Conservation (phyloP, 2,329 filamentous ascomycete genomes). For the Rhynchosporium secalis region DNA sequence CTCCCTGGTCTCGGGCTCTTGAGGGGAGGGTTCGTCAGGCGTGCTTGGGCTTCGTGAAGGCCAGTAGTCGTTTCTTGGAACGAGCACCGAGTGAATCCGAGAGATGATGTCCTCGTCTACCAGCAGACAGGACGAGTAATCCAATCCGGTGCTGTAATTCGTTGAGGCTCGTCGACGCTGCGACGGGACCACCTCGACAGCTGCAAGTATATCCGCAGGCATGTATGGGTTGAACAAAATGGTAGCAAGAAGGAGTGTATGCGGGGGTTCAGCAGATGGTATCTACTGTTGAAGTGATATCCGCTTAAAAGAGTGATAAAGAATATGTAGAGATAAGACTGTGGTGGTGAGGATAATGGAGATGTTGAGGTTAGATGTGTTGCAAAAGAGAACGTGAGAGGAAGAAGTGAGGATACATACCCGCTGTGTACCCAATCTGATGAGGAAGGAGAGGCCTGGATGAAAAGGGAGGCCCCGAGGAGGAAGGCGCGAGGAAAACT, state of each 20-base stretch:
- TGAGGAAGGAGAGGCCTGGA: conserved; percentile 5
- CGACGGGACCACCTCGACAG: conserved; percentile 21
- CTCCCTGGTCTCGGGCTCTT: conserved; percentile 14
- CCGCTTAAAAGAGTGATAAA: conserved; percentile 11
- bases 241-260: conserved; percentile 11
- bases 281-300: conserved; percentile 11
- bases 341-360: conserved; percentile 12
- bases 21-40: conserved; percentile 29
- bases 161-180: conserved; percentile 29
- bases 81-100: conserved; percentile 35
- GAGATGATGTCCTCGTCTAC: conserved; percentile 37
- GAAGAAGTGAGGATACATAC: neutral
- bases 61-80: conserved; percentile 31
- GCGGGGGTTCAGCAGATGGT: conserved; percentile 5
- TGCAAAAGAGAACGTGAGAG: neutral
- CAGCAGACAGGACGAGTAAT: conserved; percentile 28
- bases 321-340: conserved; percentile 10
- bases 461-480: neutral
- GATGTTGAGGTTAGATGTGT: conserved; percentile 14
- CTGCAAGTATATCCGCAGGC: conserved; percentile 22
- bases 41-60: conserved; percentile 34
- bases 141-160: conserved; percentile 29
- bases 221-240: conserved; percentile 22
- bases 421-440: no score
- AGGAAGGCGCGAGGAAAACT: neutral